Conservation (phyloP, 495 filamentous ascomycete species). For the Parathielavia hyrcaniae region DNA sequence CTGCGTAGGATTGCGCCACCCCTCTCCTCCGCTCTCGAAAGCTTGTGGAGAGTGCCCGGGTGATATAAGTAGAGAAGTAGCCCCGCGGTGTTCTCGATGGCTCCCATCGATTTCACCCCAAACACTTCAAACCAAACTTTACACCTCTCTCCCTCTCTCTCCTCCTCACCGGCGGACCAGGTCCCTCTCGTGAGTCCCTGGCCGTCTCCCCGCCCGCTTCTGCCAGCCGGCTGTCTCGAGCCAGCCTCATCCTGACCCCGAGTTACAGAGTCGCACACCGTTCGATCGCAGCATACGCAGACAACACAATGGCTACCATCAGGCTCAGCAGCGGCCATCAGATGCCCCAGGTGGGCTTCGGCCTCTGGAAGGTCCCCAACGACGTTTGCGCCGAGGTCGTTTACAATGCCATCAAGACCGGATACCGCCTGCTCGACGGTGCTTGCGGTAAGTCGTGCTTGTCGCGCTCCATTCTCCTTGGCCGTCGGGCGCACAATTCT, state of each 20-base stretch:
- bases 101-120: slow-evolving; percentile 14
- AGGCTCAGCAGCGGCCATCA: slow-evolving; percentile 75
- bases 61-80: slow-evolving; percentile 29
- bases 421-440: slow-evolving; percentile 82
- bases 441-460: slow-evolving; percentile 60
- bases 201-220: not conserved
- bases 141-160: not conserved
- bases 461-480: slow-evolving; percentile 2
- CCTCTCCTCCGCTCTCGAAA: slow-evolving; percentile 18
- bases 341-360: slow-evolving; percentile 82
- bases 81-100: slow-evolving; percentile 13
- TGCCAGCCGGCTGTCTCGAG: not conserved
- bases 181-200: slow-evolving; percentile 2
- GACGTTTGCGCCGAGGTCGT: slow-evolving; percentile 70
- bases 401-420: slow-evolving; percentile 83
- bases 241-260: not conserved
- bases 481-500: not conserved
- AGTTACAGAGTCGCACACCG: not conserved
- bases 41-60: slow-evolving; percentile 10
- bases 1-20: slow-evolving; percentile 14
- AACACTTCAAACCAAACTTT: slow-evolving; percentile 5
- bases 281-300: slow-evolving; percentile 6
- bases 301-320: slow-evolving; percentile 42
- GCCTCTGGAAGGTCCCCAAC: slow-evolving; percentile 83
- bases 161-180: slow-evolving; percentile 4